Percentiles rank a stretch among this genome's conserved stretches.
phyloP scores from a whole-genome alignment of 768 basidiomycete species.

The Boletus rubropictus region DNA sequence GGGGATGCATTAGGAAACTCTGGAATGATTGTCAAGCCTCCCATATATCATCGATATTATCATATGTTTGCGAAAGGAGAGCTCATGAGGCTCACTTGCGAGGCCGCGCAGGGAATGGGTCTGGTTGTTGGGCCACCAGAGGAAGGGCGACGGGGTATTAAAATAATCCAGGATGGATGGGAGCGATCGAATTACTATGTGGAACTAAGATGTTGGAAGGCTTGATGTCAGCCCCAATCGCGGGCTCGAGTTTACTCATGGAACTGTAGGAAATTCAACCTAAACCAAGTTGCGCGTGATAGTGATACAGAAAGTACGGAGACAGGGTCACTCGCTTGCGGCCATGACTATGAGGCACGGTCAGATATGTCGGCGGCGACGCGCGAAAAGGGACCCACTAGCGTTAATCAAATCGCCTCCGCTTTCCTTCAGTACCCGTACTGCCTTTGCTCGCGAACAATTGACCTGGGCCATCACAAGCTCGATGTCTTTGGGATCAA shows the following conservation, averaged over 20 bases:
- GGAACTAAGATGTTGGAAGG: slow-evolving; percentile 62
- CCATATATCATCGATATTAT: slow-evolving; percentile 85
- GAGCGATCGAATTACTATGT: slow-evolving; percentile 87
- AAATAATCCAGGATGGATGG: slow-evolving; percentile 73
- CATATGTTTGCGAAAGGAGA: slow-evolving; percentile 91
- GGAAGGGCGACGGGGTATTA: slow-evolving; percentile 41
- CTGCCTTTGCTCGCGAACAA: slow-evolving; percentile 89
- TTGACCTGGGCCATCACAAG: slow-evolving; percentile 86
- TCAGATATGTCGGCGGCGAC: slow-evolving; percentile 9
- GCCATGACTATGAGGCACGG: slow-evolving; percentile 68
- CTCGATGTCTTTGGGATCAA: slow-evolving; percentile 93
- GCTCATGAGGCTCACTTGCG: slow-evolving; percentile 51
- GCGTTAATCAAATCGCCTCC: slow-evolving; percentile 95
- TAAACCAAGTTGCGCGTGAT: slow-evolving; percentile 20
- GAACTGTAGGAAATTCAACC: neutral
- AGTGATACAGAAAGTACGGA: slow-evolving; percentile 30
- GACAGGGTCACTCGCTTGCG: slow-evolving; percentile 68
- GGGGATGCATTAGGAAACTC: neutral
- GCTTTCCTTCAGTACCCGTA: slow-evolving; percentile 83
- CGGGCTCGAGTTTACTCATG: slow-evolving; percentile 2
- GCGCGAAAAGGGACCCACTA: slow-evolving; percentile 52
- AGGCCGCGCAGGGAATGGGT: slow-evolving; percentile 57
- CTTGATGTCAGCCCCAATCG: slow-evolving; percentile 18
- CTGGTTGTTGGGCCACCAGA: slow-evolving; percentile 43
- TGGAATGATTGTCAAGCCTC: slow-evolving; percentile 2